Base-by-base conservation (phyloP, 805 yeast genomes). In the Diddensiella santjacobensis region DNA sequence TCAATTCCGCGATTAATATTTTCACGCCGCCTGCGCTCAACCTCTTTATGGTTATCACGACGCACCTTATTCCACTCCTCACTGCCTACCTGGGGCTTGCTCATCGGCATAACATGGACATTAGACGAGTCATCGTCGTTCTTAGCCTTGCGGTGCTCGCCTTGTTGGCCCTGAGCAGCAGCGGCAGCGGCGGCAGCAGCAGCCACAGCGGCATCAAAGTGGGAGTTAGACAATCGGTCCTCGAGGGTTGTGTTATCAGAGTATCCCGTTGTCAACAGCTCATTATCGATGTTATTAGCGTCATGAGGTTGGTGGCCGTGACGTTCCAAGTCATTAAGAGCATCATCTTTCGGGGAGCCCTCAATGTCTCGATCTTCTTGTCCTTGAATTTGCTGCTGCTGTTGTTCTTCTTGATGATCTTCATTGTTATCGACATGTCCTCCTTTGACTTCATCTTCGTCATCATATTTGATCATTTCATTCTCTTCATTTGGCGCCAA, bases 1-100 rank as follows among this genome's bases (percentile, higher is more conserved):
- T 80, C 81, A 61, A 90, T 88, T n/a, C 96, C 96, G 37, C 75
- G 71, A 68, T 88, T 90, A 63, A 90, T 90, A 41, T 82, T 79
- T 64, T 89, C 96, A 62, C 97, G 79, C 67, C 97, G 79, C 58
- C 96, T 80, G 63, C 96, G 78, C 70, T 90, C 97, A 19, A 90
- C 97, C 68, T 90, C 96, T 68, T 89, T 90, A 71, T 93, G 99
- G 67, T 88, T 90, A 59, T 87, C 87, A 60, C 85, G 83, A 60
- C 96, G 81, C 63, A 81, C 80, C 52, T 75, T 76, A 62, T 84
- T 88, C 91, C 93, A 86, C 64, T 85, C 95, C 40, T 83, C 87
- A 24, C 84, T 68, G n/a, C 93, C 93, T 40, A 36, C 36, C 18
- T 40, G 29, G 22, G 43, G 43, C 43, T 40, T 40, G 33, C 15